Conservation (phyloP, 73 alveolate species). For the Paraurostyla sp. region DNA sequence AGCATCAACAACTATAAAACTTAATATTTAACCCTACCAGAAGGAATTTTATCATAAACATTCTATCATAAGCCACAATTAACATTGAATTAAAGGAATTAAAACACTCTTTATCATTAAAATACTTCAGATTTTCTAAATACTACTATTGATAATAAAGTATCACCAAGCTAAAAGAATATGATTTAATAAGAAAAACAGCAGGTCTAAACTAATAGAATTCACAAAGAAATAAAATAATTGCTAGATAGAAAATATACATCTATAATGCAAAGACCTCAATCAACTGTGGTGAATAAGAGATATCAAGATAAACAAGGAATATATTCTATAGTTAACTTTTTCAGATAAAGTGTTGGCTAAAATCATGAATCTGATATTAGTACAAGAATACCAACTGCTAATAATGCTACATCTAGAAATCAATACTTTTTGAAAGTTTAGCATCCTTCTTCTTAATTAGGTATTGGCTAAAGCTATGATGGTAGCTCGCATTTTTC, state of each 20-base stretch:
- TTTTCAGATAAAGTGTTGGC: no score
- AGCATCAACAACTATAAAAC: no score
- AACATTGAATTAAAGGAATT: not conserved
- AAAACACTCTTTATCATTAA: not conserved
- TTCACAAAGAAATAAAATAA: no score
- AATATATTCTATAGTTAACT: no score
- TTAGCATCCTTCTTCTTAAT: not conserved
- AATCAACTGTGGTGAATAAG: no score
- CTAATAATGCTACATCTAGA: not conserved
- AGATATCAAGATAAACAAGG: no score
- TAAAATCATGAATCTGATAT: no score
- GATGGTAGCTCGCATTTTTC: not conserved
- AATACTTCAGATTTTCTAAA: not conserved
- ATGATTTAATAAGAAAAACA: not conserved
- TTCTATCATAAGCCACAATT: not conserved
- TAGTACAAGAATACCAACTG: not conserved
- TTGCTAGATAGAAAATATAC: no score
- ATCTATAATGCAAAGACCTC: no score
- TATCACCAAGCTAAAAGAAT: not conserved
- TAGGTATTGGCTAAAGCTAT: not conserved
- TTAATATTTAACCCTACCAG: no score
- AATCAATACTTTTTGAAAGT: not conserved
- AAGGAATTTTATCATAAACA: no score
- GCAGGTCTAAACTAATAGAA: not conserved
- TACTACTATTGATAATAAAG: not conserved